These are phyloP conservation scores for Naganishia sp. DNA, from an alignment of 1,284 basidiomycete species.

Conservation along the genomic window DNA sequence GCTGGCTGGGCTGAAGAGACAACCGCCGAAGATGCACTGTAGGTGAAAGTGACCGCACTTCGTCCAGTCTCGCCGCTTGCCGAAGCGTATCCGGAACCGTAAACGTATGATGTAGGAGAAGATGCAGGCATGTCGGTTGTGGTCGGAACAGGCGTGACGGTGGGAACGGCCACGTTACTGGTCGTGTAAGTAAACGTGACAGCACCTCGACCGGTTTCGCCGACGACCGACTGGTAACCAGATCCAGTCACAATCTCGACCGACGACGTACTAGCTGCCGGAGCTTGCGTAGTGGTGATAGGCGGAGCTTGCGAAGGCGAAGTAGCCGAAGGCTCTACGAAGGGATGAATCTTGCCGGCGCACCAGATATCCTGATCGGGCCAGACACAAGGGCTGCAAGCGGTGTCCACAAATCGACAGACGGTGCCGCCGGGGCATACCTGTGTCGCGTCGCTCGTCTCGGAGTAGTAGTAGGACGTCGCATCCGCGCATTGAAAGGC, in stretches of 20 bases:
- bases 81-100: constrained; percentile 23
- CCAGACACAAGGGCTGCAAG: constrained; percentile 25
- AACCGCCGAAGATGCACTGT: background rate
- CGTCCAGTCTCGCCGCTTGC: constrained; percentile 21
- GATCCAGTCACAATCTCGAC: constrained; percentile 7
- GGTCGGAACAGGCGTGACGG: background rate
- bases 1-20: constrained; percentile 9
- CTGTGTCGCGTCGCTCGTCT: constrained; percentile 5
- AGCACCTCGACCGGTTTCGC: constrained; percentile 21
- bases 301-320: background rate
- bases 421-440: constrained; percentile 22
- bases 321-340: background rate
- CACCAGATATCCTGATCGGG: constrained; percentile 27
- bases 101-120: constrained; percentile 13
- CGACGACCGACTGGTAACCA: constrained; percentile 9
- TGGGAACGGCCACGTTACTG: constrained; percentile 13
- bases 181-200: constrained; percentile 24
- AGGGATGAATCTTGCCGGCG: constrained; percentile 11
- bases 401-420: constrained; percentile 22
- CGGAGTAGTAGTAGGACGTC: constrained; percentile 22
- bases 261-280: background rate
- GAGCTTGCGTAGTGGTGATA: background rate
- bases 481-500: constrained; percentile 17
- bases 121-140: background rate
- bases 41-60: constrained; percentile 29